A percentile compares a stretch with the other conserved stretches of the same genome.
Conservation (phyloP, 1,284 basidiomycete species). For the Trichosporon faecale region DNA sequence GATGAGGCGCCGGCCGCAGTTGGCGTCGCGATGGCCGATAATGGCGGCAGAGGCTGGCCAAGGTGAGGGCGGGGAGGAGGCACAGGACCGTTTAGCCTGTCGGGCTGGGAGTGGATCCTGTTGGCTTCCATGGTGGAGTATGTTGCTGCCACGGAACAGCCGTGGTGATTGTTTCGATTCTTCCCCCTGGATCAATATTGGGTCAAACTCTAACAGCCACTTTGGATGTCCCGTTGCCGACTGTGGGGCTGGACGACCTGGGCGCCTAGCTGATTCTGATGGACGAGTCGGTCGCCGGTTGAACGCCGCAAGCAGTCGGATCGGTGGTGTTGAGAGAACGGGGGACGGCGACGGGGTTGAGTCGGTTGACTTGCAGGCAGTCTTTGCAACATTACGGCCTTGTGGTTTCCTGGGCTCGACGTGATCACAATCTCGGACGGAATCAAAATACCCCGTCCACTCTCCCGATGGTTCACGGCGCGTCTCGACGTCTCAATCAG, state of each 20-base stretch:
- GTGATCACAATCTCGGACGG: background rate
- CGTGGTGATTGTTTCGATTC: background rate
- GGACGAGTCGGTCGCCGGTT: background rate
- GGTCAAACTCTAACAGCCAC: conserved; percentile 10
- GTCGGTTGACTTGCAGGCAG: background rate
- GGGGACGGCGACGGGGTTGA: background rate
- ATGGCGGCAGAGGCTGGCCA: background rate
- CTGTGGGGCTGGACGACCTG: background rate
- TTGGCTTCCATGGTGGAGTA: background rate
- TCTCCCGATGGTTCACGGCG: background rate
- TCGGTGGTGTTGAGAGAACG: background rate
- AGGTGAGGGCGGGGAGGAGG: conserved; percentile 3
- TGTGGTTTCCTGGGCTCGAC: background rate
- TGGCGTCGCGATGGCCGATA: background rate
- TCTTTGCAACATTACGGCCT: conserved; percentile 8
- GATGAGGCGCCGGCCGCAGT: background rate
- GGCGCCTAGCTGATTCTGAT: background rate
- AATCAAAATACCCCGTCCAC: background rate
- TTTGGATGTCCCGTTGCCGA: background rate
- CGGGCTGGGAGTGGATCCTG: background rate
- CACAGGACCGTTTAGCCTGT: background rate
- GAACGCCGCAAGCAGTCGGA: background rate
- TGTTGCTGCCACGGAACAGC: background rate
- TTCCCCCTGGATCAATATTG: background rate
- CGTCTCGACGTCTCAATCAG: background rate